Evolutionary conservation across 2,329 filamentous ascomycete genomes (phyloP).

Genomic region (Lomentospora prolificans): DNA sequence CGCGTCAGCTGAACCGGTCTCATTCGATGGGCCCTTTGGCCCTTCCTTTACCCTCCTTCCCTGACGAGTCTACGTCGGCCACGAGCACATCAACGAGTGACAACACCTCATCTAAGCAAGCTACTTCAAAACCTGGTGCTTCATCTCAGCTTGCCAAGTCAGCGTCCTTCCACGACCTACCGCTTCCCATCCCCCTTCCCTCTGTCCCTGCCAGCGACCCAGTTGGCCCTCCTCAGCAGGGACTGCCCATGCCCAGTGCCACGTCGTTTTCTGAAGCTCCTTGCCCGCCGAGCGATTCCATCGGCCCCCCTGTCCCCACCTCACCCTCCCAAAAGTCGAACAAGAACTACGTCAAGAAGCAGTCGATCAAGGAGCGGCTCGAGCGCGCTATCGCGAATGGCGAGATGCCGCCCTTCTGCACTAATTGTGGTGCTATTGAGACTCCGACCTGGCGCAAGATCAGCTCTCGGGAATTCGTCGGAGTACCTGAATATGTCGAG

Average conservation of each 20-base stretch:
- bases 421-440: constrained; percentile 89
- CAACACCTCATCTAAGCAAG: too few species aligned
- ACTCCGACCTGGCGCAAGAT: constrained; percentile 95
- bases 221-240: constrained; percentile 25
- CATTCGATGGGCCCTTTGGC: constrained; percentile 27
- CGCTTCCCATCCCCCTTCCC: not conserved
- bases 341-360: constrained; percentile 57
- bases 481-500: constrained; percentile 59
- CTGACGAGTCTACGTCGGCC: not conserved
- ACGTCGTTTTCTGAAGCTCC: constrained; percentile 28
- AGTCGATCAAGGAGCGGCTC: constrained; percentile 47
- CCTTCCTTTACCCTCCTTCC: constrained; percentile 17
- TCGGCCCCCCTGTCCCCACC: constrained; percentile 20
- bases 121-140: constrained; percentile 4
- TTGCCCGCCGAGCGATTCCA: constrained; percentile 33
- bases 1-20: constrained; percentile 22
- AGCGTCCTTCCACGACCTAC: constrained; percentile 2
- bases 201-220: constrained; percentile 40
- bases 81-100: too few species aligned
- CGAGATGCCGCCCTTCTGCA: constrained; percentile 78
- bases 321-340: constrained; percentile 38
- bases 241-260: constrained; percentile 29
- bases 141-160: not conserved
- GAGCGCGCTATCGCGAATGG: constrained; percentile 63
- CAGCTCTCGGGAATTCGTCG: constrained; percentile 67